Evolutionary conservation across 805 yeast species (phyloP), one percentile per base, ranked within the genome.

Genomic region (Monosporozyma solicola): DNA sequence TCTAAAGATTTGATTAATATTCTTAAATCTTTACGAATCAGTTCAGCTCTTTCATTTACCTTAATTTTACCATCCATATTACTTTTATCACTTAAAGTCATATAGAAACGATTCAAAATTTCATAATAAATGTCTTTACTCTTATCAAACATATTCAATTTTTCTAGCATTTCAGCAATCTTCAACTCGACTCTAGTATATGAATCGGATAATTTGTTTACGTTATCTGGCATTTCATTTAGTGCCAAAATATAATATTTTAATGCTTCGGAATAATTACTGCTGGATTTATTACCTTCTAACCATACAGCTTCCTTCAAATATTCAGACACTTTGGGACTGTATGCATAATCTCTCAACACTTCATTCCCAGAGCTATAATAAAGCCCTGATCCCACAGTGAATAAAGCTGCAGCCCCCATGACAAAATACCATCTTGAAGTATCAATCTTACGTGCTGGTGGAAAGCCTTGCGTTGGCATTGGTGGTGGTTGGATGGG

Each of bases 121-220:
- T 86, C 92, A 53, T 80, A 73, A 67, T 87, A 90, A 8, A 87
- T 69, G 56, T 75, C 74, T 39, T 79, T 74, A 0, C 96, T 95
- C 51, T 84, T 85, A 13, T 79, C 79, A 33, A 63, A 58, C 80
- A 79, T 75, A 22, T 74, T 76, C 59, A 89, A 67, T 43, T 83
- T 74, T 61, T 88, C 96, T 64, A 81, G 87, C 89, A 89, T 85
- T 62, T 90, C 96, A 10, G 85, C 95, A 37, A 88, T 73, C 62
- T 91, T 88, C 66, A 92, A 74, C 62, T 91, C 95, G 51, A 92
- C 80, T 0, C 97, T 97, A 0, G 97, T 91, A 66, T 87, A 91
- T 62, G 87, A 92, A 62, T 88, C 94, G 53, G 81, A 74, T 33
- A 85, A 60, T 10, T 77, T 77, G 56, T 80, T 78, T 70, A 88